Base-by-base conservation (phyloP, 2,329 filamentous ascomycete species). In the Ophiocordyceps unilateralis region DNA sequence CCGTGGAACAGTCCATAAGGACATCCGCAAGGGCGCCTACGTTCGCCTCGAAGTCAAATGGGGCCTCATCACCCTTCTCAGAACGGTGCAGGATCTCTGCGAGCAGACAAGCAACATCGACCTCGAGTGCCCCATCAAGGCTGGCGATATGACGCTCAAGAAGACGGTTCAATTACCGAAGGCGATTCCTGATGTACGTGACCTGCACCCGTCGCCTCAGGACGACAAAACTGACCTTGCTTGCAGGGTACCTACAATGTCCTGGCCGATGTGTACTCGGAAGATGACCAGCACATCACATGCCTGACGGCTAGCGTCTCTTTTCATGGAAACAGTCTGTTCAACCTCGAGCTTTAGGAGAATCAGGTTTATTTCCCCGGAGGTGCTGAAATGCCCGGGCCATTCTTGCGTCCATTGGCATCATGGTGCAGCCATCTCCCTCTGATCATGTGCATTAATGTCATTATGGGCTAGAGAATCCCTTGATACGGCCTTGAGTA, bases 21-120 rank as follows among this genome's bases (percentile, higher is more conserved):
- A 70, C 42, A 78, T 98, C 49, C 73, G 78, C 44, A 60, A 86
- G 45, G 89, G 86, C 45, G 85, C 89, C 46, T 85, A 83, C 53
- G 81, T 95, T 48, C 70, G 81, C 40, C 61, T 98, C 36, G 74
- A 79, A 51, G 89, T 98, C 65, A 95, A 94, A 67, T 95, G 93
- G 62, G 89, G 89, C 47, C 70, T 94, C 50, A 95, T 98, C 61
- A 83, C 78, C 44, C 74, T 98, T 49, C 77, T 98, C 62, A 84
- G 75, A 61, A 83, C 83, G 50, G 74, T 72, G 51, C 78, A 81
- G 54, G 82, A 94, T 57, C 74, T 96, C 32, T 98, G 91, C 68
- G 83, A 95, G 47, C 81, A 93, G 60, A 76, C 93, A 50, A 69
- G 74, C 58, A 87, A 95, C 51, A 85, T 95, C 39, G 86, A 95